Evolutionary conservation across 225 moss, liverwort and hornwort species (phyloP).

Genomic region (Physcomitrium patens): DNA sequence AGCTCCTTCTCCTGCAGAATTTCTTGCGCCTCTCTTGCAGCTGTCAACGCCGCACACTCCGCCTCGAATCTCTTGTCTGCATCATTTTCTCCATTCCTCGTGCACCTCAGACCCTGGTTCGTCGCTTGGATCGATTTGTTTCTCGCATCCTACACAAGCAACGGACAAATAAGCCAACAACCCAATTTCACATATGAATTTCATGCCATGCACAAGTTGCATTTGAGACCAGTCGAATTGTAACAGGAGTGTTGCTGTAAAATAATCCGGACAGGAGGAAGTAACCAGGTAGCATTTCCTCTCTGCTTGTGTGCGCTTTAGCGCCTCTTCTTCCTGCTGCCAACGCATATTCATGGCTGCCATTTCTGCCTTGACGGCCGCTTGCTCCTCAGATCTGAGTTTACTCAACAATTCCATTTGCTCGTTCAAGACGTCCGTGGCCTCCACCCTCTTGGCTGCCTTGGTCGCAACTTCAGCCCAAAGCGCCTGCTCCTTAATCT

Average conservation of each 20-base stretch:
- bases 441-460: conserved; percentile 86
- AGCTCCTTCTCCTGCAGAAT: conserved; percentile 72
- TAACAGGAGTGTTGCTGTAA: neutral
- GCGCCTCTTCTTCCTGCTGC: conserved; percentile 74
- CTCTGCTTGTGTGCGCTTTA: conserved; percentile 53
- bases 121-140: conserved; percentile 48
- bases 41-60: conserved; percentile 69
- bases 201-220: neutral
- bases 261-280: neutral
- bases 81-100: conserved; percentile 60
- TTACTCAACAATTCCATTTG: conserved; percentile 70
- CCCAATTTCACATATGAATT: neutral
- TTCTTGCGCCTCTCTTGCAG: conserved; percentile 81
- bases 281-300: conserved; percentile 64
- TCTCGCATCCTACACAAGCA: conserved; percentile 52
- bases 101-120: conserved; percentile 66
- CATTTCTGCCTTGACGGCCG: conserved; percentile 80
- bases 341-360: conserved; percentile 81
- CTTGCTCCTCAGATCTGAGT: conserved; percentile 82
- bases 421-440: conserved; percentile 78
- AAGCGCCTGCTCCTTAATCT: conserved; percentile 76
- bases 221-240: neutral
- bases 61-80: conserved; percentile 76
- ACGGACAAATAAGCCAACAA: neutral
- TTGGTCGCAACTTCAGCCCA: conserved; percentile 68